phyloP scores from a whole-genome alignment of 2,329 filamentous ascomycete genomes.

The Colletotrichum graminicola region DNA sequence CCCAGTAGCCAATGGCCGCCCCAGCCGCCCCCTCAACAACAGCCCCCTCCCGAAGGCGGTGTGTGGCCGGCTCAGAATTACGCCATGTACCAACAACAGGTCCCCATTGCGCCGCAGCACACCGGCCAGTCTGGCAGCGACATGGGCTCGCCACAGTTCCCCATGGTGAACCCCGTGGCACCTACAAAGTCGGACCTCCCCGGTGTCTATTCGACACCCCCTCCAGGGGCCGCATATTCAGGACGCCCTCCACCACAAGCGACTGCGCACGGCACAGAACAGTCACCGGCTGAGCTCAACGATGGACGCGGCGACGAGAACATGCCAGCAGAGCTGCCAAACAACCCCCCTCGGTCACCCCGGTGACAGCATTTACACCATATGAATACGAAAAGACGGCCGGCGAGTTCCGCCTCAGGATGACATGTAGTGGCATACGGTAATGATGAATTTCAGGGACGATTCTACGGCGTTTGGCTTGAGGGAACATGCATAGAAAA shows the following conservation, averaged over 20 bases:
- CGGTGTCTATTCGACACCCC: conserved; percentile 28
- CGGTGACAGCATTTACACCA: conserved; percentile 10
- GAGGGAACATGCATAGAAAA: conserved; percentile 39
- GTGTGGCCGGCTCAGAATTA: conserved; percentile 42
- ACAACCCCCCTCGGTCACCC: conserved; percentile 37
- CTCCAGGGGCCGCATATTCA: conserved; percentile 26
- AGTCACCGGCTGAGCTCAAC: conserved; percentile 38
- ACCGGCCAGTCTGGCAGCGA: conserved; percentile 38
- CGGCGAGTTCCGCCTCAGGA: not conserved
- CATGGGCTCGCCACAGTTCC: conserved; percentile 41
- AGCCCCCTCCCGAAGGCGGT: conserved; percentile 35
- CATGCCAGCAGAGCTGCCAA: conserved; percentile 40
- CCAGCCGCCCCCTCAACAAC: conserved; percentile 26
- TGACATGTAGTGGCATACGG: conserved; percentile 1
- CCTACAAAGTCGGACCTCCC: conserved; percentile 36
- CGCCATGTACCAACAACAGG: conserved; percentile 43
- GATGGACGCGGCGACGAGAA: conserved; percentile 33
- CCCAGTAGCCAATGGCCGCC: conserved; percentile 36
- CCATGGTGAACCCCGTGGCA: conserved; percentile 40
- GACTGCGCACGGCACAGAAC: conserved; percentile 13
- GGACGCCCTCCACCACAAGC: conserved; percentile 12
- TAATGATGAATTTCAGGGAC: conserved; percentile 16
- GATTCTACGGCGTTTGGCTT: conserved; percentile 20
- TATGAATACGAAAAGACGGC: not conserved
- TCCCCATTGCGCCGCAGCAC: conserved; percentile 42